Base-by-base conservation (phyloP, 2,329 filamentous ascomycete species). In the Hirsutella minnesotensis region DNA sequence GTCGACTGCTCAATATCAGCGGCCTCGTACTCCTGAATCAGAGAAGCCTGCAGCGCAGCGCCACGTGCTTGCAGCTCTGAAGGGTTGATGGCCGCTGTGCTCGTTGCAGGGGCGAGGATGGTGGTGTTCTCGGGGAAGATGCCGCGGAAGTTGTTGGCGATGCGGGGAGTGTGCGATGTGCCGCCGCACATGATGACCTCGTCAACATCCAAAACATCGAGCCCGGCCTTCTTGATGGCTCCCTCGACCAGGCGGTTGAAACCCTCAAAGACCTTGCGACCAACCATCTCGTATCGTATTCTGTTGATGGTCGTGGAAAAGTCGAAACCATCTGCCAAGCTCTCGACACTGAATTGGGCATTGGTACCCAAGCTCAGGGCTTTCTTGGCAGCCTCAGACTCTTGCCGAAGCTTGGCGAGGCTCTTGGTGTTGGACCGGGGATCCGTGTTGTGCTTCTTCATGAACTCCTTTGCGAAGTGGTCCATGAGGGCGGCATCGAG, bases 381-480 rank as follows among this genome's bases (percentile, higher is more conserved):
- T 70, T 92, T 92, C 77, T 94, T 95, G 54, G 89, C 83, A 39
- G 81, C 76, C 68, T 98, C 92, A 50, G 87, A 77, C 70, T 96
- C 92, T 39, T 88, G 74, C 66, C 87, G 90, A 52, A 98, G 72
- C 75, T 96, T 98, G 47, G 92, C 89, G 54, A 95, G 69, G 55
- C 84, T 83, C 56, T 81, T 81, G 43, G 81, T 73, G 60, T 92
- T 86, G 58, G 81, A 75, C 53, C 89, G 78, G 19, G 92, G 92
- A 64, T 96, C 92, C 45, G 78, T 78, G 69, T 81, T 83, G 76
- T 96, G 79, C 75, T 94, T 95, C 78, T 98, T 96, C 59, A 92
- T 77, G 69, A 98, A 98, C 67, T 98, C 92, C 75, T 98, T 98
- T 54, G 90, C 85, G 55, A 96, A 95, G 72, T 95, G 83, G 62